Base-by-base conservation (phyloP, 495 filamentous ascomycete species). In the Talaromyces wortmannii region DNA sequence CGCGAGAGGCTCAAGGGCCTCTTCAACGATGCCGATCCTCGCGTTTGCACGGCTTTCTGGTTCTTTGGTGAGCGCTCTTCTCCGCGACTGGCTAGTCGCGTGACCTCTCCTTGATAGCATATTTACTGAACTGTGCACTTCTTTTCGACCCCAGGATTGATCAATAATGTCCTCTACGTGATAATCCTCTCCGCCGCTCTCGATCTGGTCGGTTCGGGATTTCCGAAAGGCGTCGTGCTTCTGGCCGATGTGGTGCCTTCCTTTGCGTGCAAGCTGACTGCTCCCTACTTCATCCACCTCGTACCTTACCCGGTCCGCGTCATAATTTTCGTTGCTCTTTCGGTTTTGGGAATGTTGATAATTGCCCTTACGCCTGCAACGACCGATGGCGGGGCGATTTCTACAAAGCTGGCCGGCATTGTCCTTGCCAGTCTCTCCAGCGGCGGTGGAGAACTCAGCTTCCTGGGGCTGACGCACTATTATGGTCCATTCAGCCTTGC, bases 141-240 rank as follows among this genome's bases (percentile, higher is more conserved):
- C 12, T 5, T 36, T 30, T 23, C 8, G 7, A 23, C 31, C 16
- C 31, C 57, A 97, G 92, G 94, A 52, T 77, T 96, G 6, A 89
- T 98, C 67, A 98, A 98, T 71, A 97, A 97, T 74, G 88, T 98
- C 64, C 88, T 96, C 70, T 98, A 97, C 67, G 92, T 98, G 32
- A 87, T 98, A 67, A 90, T 98, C 67, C 84, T 98, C 60, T 91
- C 91, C 12, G 88, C 94, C n/a, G 92, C 94, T 17, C 86, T 95
- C 56, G 94, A 98, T 66, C 86, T 98, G 55, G 94, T 97, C 64
- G 92, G 92, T 10, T 83, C 87, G 40, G 65, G 73, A 48, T 76
- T 96, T 1, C 94, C 92, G 30, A 97, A 96, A 68, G 90, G 85
- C 55, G 79, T 95, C 48, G 92, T 98, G 57, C 87, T 97, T 42